phyloP scores from a whole-genome alignment of 768 basidiomycete genomes.

The Mycena latifolia region DNA sequence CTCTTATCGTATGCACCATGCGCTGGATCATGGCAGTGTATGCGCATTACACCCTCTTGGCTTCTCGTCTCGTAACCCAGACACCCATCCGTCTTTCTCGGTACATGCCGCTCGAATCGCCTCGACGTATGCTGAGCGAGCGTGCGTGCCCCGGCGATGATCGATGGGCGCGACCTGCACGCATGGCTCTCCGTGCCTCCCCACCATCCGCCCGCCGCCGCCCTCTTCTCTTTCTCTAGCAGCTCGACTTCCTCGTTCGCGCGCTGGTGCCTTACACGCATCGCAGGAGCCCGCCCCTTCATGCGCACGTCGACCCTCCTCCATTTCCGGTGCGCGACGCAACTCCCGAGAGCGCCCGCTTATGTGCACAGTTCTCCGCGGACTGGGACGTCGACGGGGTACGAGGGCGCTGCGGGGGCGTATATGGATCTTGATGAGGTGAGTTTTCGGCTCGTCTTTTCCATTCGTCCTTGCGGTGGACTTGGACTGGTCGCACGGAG shows the following conservation, averaged over 20 bases:
- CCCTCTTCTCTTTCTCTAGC: background rate
- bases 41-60: constrained; percentile 5
- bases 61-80: constrained; percentile 23
- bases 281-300: background rate
- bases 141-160: no score
- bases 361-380: constrained; percentile 3
- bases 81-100: constrained; percentile 14
- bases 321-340: background rate
- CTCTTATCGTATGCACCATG: background rate
- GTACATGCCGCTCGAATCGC: background rate
- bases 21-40: no score
- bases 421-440: constrained; percentile 13
- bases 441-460: constrained; percentile 14
- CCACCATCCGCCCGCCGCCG: no score
- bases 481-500: no score
- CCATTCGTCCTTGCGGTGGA: background rate
- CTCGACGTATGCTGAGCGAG: no score
- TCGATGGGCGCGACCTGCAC: no score
- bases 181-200: no score
- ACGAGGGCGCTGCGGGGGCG: constrained; percentile 3
- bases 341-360: background rate
- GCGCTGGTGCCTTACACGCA: background rate
- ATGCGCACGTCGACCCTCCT: background rate
- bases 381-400: constrained; percentile 4
- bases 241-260: background rate